A percentile compares a stretch with the other conserved stretches of the same genome.
Evolutionary conservation across 108 stramenopile species (phyloP).

Genomic region (Nitzschia inconspicua): DNA sequence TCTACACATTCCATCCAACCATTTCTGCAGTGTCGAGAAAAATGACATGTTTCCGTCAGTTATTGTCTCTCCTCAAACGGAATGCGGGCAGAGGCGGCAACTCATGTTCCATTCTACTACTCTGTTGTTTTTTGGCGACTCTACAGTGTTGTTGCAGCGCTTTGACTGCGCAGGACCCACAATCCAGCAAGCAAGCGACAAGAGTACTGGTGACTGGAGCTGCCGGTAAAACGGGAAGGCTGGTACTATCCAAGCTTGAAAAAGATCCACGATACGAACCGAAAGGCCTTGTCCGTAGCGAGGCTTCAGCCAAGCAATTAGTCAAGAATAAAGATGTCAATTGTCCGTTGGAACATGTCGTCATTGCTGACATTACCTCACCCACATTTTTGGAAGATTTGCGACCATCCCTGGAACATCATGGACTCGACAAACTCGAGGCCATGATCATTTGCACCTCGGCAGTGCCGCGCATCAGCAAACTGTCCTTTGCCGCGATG

Average conservation of each 20-base stretch:
- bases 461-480: constrained; percentile 56
- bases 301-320: constrained; percentile 44
- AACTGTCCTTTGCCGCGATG: constrained; percentile 38
- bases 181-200: constrained; percentile 14
- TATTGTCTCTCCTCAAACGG: no score
- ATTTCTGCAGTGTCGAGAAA: no score
- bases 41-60: no score
- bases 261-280: constrained; percentile 55
- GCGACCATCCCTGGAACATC: background rate
- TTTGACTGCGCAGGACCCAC: no score
- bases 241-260: constrained; percentile 48
- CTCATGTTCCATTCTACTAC: no score
- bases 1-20: no score
- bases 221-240: constrained; percentile 56
- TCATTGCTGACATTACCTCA: constrained; percentile 56
- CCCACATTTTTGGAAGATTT: constrained; percentile 30
- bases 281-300: constrained; percentile 52
- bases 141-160: no score
- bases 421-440: constrained; percentile 31
- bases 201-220: constrained; percentile 49
- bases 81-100: no score
- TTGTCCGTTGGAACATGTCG: constrained; percentile 53
- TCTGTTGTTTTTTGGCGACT: no score
- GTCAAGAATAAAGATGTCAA: constrained; percentile 30
- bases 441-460: constrained; percentile 78